Evolutionary conservation across 805 yeast genomes (phyloP), one percentile per base, ranked within the genome.

Genomic region (Pichia phayaonensis): DNA sequence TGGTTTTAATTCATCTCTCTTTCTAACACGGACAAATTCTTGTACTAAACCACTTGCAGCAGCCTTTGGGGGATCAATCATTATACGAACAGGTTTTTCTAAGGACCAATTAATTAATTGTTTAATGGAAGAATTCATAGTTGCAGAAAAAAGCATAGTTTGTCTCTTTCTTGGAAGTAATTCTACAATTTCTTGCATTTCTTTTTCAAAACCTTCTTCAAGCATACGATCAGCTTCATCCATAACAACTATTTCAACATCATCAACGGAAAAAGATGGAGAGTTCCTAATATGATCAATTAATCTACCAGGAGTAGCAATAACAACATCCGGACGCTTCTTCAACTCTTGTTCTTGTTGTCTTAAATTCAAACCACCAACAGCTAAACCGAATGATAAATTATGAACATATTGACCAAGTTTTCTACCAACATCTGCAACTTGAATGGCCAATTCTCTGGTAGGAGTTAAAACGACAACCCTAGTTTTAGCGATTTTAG

Each of bases 201-300:
- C 99, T 48, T 83, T 88, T 69, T 90, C 97, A 80, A 94, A 94
- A 63, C 99, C 99, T 70, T 94, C 99, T 66, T 94, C 99, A 59
- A 94, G 77, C 98, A 94, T 94, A 73, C 99, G 83, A 76, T 94
- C 99, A 53, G 99, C 99, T 73, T 94, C 99, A 73, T 94, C 99
- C 59, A 94, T 77, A 29, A 94, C 95, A 60, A 94, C 73, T 48
- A 94, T 86, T 71, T 94, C 99, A 46, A 94, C 94, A 34, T 83
- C 76, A 58, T 94, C 98, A 45, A 90, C 95, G 45, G 82, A 81
- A 66, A 94, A 94, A 47, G 94, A 84, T 8, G 97, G 89, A 8
- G 98, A 90, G 71, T 94, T 94, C 64, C 98, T 77, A 50, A 94
- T 81, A 70, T 94, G 99, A 69, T 94, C 99, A 62, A 94, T 94